Conservation (phyloP, 345 rosid genomes). For the Brassica incana region DNA sequence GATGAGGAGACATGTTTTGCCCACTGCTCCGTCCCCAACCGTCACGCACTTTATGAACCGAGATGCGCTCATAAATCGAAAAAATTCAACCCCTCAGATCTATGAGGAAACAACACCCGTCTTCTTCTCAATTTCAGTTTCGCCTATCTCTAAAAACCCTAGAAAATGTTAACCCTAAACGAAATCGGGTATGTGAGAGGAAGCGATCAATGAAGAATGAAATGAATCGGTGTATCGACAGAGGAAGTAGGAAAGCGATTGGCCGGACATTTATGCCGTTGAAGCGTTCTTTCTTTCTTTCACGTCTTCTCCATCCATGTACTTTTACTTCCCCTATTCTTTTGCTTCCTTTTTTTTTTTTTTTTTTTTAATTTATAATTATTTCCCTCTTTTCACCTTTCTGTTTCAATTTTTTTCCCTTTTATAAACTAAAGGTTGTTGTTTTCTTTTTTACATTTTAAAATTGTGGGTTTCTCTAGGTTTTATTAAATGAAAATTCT, state of each 20-base stretch:
- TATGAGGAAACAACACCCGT: background rate
- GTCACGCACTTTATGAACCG: conserved; percentile 85
- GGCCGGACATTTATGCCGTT: background rate
- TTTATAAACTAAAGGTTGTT: background rate
- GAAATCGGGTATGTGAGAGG: background rate
- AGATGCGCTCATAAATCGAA: conserved; percentile 55
- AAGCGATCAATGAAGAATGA: background rate
- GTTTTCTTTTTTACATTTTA: background rate
- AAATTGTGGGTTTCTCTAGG: background rate
- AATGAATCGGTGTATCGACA: background rate
- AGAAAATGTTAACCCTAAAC: background rate
- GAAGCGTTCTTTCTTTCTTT: background rate
- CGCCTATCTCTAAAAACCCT: background rate
- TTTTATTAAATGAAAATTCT: background rate
- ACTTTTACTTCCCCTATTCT: background rate
- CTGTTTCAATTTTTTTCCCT: background rate
- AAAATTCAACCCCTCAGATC: conserved; percentile 44
- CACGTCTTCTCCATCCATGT: background rate
- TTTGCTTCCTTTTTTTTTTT: background rate
- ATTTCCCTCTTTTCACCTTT: background rate
- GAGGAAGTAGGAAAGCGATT: background rate
- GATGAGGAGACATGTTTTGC: conserved; percentile 81
- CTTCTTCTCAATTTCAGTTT: background rate
- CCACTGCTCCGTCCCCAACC: conserved; percentile 90
- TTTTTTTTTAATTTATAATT: too few relatives aligned